These are phyloP conservation scores for Daldinia sp. DNA, from an alignment of 2,329 filamentous ascomycete species.

Conservation along the genomic window DNA sequence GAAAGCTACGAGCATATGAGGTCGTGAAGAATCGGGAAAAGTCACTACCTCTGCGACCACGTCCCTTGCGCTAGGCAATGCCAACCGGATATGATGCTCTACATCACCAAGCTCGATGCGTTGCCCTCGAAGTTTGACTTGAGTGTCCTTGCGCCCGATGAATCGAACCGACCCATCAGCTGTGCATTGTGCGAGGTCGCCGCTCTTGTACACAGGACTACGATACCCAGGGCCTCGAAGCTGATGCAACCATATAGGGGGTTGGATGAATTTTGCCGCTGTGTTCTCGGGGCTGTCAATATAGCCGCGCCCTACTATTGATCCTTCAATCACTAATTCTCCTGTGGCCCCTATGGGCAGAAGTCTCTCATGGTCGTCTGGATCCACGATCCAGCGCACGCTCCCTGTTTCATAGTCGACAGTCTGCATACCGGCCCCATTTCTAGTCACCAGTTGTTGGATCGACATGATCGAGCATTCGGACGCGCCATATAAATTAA, in stretches of 20 bases:
- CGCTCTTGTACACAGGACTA: not conserved
- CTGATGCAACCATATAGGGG: not conserved
- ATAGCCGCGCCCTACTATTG: not conserved
- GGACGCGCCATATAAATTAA: slow-evolving; percentile 2
- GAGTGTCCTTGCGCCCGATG: slow-evolving; percentile 1
- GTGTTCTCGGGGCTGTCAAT: not conserved
- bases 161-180: not conserved
- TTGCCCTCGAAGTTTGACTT: slow-evolving; percentile 10
- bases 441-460: not conserved
- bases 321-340: slow-evolving; percentile 8
- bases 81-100: slow-evolving; percentile 1
- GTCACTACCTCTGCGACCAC: not conserved
- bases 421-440: not conserved
- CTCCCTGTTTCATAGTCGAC: not conserved
- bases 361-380: not conserved
- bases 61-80: not conserved
- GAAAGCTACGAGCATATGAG: not conserved
- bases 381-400: slow-evolving; percentile 5
- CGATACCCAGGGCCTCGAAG: not conserved
- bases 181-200: slow-evolving; percentile 2
- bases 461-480: slow-evolving; percentile 1
- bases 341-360: not conserved
- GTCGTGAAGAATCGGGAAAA: not conserved
- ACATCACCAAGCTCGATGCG: slow-evolving; percentile 12
- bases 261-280: not conserved